These are phyloP conservation scores for Amanita exitialis DNA, from an alignment of 768 basidiomycete genomes.

Conservation along the genomic window DNA sequence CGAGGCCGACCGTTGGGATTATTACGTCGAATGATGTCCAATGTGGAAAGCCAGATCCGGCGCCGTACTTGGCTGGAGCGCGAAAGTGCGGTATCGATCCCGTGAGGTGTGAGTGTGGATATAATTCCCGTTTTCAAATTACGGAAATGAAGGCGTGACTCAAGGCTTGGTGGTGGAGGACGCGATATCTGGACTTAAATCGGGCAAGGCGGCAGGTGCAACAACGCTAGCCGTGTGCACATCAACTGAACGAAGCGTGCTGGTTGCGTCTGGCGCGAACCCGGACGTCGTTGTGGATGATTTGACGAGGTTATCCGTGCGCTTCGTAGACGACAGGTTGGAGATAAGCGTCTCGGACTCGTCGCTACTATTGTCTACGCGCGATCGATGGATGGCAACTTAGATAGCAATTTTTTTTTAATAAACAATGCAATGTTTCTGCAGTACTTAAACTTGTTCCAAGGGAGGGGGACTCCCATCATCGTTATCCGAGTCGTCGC, in stretches of 20 bases:
- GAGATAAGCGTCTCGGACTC: conserved; percentile 28
- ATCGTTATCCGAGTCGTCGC: conserved; percentile 10
- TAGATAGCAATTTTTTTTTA: too few relatives aligned
- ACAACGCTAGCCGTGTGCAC: conserved; percentile 79
- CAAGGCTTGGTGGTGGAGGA: conserved; percentile 84
- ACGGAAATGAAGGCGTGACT: not conserved
- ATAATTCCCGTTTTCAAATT: not conserved
- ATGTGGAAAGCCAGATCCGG: conserved; percentile 81
- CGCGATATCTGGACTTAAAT: conserved; percentile 71
- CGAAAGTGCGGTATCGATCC: conserved; percentile 43
- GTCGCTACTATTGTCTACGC: too few relatives aligned
- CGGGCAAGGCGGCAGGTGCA: conserved; percentile 70
- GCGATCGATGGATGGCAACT: too few relatives aligned
- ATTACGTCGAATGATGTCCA: conserved; percentile 68
- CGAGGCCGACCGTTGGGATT: conserved; percentile 45
- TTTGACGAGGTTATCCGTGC: conserved; percentile 46
- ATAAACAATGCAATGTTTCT: conserved; percentile 1
- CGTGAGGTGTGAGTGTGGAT: conserved; percentile 38
- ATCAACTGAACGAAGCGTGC: conserved; percentile 48
- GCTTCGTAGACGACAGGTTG: conserved; percentile 33
- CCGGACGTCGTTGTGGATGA: conserved; percentile 64
- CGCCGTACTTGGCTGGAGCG: conserved; percentile 79
- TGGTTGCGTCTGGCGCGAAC: conserved; percentile 40
- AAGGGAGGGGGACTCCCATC: not conserved
- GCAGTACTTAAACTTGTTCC: not conserved